Evolutionary conservation across 352 stramenopile species (phyloP).

Genomic region (Halophytophthora batemanensis): DNA sequence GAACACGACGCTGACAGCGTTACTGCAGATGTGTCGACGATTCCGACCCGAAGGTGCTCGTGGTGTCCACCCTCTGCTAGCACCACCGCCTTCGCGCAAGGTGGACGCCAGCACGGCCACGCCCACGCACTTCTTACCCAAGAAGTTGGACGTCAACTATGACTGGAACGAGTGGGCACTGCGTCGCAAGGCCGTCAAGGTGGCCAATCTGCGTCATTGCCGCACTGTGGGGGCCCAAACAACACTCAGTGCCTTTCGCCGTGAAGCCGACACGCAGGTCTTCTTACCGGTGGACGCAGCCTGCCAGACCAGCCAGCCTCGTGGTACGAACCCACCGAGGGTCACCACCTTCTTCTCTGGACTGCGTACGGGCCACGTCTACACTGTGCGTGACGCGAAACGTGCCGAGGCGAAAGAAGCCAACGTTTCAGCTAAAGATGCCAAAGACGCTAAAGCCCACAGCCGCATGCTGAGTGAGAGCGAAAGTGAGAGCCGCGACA

Average conservation of each 20-base stretch:
- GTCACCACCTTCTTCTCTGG: constrained; percentile 82
- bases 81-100: constrained; percentile 50
- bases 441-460: constrained; percentile 15
- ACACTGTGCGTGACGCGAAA: constrained; percentile 32
- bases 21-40: constrained; percentile 61
- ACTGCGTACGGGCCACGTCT: constrained; percentile 38
- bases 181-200: constrained; percentile 83
- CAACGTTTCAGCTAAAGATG: constrained; percentile 7
- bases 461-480: constrained; percentile 25
- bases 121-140: constrained; percentile 91
- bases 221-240: constrained; percentile 89
- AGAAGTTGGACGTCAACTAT: constrained; percentile 90
- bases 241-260: constrained; percentile 83
- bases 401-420: constrained; percentile 18
- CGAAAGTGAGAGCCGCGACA: constrained; percentile 30
- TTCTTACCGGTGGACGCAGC: constrained; percentile 57
- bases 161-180: constrained; percentile 96
- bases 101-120: constrained; percentile 88
- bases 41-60: constrained; percentile 35
- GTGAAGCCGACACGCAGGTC: constrained; percentile 87
- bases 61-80: constrained; percentile 60
- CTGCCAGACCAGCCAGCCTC: constrained; percentile 82
- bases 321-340: constrained; percentile 80
- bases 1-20: constrained; percentile 58
- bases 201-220: constrained; percentile 91